Percentiles rank a stretch among this genome's conserved stretches.
phyloP scores from a whole-genome alignment of 2,329 filamentous ascomycete genomes.

The Oidium heveae region DNA sequence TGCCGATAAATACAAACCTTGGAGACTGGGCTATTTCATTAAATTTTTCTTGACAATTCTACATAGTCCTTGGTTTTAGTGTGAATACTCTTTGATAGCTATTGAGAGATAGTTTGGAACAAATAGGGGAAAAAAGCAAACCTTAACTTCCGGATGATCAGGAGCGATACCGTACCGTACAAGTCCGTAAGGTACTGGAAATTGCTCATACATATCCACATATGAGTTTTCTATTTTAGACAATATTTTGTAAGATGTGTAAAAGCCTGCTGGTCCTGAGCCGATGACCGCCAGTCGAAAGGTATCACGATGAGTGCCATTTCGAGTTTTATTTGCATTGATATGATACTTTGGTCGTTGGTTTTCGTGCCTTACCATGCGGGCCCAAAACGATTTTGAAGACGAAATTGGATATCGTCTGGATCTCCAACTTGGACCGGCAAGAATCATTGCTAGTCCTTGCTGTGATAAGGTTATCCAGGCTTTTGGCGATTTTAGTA shows the following conservation, averaged over 20 bases:
- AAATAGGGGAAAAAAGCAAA: slow-evolving; percentile 15
- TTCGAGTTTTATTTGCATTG: background rate
- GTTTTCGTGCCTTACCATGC: background rate
- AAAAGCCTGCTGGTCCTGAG: slow-evolving; percentile 89
- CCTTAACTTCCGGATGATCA: slow-evolving; percentile 95
- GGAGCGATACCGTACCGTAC: slow-evolving; percentile 92
- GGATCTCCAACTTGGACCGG: background rate
- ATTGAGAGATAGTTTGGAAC: too few species aligned
- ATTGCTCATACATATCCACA: slow-evolving; percentile 88
- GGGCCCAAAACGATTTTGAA: too few species aligned
- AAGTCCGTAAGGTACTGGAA: slow-evolving; percentile 80
- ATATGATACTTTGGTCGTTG: slow-evolving; percentile 8
- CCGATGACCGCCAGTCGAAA: slow-evolving; percentile 73
- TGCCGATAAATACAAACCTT: slow-evolving; percentile 76
- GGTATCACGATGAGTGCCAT: slow-evolving; percentile 17
- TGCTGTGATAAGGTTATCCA: too few species aligned
- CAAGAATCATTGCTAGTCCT: background rate
- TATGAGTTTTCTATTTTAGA: slow-evolving; percentile 42
- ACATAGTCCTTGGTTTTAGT: slow-evolving; percentile 4
- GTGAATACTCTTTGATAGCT: background rate
- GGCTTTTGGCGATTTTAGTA: too few species aligned
- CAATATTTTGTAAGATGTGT: slow-evolving; percentile 70
- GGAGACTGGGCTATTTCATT: slow-evolving; percentile 62
- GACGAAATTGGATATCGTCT: background rate
- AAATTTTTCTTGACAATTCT: slow-evolving; percentile 93